Conservation (phyloP, 345 rosid genomes). For the Linum tenue region DNA sequence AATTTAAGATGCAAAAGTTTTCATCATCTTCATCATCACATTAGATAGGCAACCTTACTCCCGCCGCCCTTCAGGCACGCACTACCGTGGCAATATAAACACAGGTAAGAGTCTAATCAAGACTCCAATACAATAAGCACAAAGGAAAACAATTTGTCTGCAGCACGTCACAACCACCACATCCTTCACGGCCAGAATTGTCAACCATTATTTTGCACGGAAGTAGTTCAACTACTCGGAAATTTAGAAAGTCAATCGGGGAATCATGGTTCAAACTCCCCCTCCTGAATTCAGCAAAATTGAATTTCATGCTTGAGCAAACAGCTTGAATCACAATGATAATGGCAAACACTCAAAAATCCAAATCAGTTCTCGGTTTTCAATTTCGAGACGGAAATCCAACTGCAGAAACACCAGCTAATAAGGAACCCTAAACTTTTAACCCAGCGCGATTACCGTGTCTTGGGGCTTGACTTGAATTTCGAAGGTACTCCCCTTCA, state of each 20-base stretch:
- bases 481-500: slow-evolving; percentile 62
- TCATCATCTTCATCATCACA: too few species aligned
- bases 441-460: slow-evolving; percentile 22
- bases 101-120: background rate
- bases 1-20: too few species aligned
- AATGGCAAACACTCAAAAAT: background rate
- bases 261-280: background rate
- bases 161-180: background rate
- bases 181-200: background rate
- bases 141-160: background rate
- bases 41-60: too few species aligned
- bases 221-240: background rate
- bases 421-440: background rate
- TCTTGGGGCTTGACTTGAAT: slow-evolving; percentile 60
- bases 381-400: too few species aligned
- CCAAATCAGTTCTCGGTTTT: background rate
- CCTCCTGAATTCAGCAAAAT: background rate
- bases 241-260: background rate
- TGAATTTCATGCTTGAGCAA: background rate
- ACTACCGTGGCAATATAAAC: background rate
- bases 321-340: background rate
- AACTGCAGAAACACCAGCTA: background rate
- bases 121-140: background rate
- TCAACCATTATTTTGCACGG: background rate
- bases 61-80: background rate